Evolutionary conservation across 2,329 filamentous ascomycete species (phyloP).

Genomic region (Sarocladium brachiariae): DNA sequence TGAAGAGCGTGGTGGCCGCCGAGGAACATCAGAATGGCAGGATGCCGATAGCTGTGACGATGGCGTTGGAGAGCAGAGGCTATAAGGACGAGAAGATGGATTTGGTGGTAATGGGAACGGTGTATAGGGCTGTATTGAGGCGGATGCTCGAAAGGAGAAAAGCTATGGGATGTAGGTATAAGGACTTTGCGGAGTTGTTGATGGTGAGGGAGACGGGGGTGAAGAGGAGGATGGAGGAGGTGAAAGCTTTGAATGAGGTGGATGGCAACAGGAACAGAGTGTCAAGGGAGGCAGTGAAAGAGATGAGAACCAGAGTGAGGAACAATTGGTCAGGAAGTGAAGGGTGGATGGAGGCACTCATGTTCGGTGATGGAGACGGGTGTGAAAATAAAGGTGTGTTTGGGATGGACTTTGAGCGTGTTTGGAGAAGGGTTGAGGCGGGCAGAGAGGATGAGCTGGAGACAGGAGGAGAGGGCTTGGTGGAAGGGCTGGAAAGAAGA

Average conservation of each 20-base stretch:
- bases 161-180: constrained; percentile 50
- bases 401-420: constrained; percentile 57
- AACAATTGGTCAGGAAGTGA: constrained; percentile 76
- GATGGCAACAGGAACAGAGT: constrained; percentile 23
- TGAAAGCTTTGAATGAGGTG: constrained; percentile 14
- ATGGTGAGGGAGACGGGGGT: constrained; percentile 55
- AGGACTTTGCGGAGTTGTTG: constrained; percentile 59
- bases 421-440: constrained; percentile 62
- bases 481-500: constrained; percentile 65
- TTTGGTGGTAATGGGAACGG: constrained; percentile 62
- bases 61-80: constrained; percentile 54
- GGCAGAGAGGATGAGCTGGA: constrained; percentile 52
- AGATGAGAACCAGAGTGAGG: constrained; percentile 54
- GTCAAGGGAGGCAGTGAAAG: constrained; percentile 34
- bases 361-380: constrained; percentile 54
- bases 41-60: constrained; percentile 40
- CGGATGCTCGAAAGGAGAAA: constrained; percentile 53
- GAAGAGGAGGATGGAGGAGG: constrained; percentile 42
- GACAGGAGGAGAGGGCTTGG: constrained; percentile 41
- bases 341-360: constrained; percentile 63
- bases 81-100: constrained; percentile 46
- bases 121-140: constrained; percentile 63
- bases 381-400: constrained; percentile 56
- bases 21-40: constrained; percentile 28
- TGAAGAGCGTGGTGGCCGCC: constrained; percentile 59